Conservation (phyloP, 257 asterid species). For the Salvia splendens region DNA sequence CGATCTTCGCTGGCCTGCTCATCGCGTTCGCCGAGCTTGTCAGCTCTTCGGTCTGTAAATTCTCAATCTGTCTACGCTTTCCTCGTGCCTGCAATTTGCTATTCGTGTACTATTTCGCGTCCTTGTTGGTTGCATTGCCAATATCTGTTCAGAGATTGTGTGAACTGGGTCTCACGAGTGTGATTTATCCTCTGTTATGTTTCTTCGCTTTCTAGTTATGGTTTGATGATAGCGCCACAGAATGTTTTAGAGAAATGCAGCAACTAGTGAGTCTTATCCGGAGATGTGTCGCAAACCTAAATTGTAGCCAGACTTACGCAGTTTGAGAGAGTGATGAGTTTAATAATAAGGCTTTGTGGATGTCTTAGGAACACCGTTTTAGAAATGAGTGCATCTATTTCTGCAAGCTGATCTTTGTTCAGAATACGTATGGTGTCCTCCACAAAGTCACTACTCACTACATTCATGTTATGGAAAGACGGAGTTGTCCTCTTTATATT, state of each 20-base stretch:
- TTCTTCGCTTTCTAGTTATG: not conserved
- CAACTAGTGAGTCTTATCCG: slow-evolving; percentile 5
- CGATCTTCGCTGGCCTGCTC: slow-evolving; percentile 75
- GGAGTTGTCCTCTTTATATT: not conserved
- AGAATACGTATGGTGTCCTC: not conserved
- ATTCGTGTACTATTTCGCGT: slow-evolving; percentile 10
- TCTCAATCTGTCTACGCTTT: slow-evolving; percentile 8
- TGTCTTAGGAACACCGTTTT: not conserved
- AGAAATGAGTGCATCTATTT: not conserved
- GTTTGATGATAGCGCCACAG: not conserved
- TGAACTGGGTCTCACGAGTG: slow-evolving; percentile 8
- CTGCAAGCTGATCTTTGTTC: slow-evolving; percentile 1
- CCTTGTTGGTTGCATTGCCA: slow-evolving; percentile 12
- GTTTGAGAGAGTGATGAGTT: slow-evolving; percentile 18
- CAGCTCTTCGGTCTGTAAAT: slow-evolving; percentile 66
- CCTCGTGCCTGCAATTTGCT: not conserved
- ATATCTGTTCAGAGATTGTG: not conserved
- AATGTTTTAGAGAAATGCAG: slow-evolving; percentile 12
- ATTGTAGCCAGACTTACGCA: slow-evolving; percentile 3
- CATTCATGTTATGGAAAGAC: not conserved
- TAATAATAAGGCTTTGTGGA: not conserved
- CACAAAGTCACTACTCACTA: not conserved
- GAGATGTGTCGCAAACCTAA: not conserved
- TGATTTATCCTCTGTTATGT: slow-evolving; percentile 17
- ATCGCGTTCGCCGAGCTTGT: slow-evolving; percentile 81